These are phyloP conservation scores for Quercus tomentella DNA, from an alignment of 331 rosid genomes.

Conservation along the genomic window DNA sequence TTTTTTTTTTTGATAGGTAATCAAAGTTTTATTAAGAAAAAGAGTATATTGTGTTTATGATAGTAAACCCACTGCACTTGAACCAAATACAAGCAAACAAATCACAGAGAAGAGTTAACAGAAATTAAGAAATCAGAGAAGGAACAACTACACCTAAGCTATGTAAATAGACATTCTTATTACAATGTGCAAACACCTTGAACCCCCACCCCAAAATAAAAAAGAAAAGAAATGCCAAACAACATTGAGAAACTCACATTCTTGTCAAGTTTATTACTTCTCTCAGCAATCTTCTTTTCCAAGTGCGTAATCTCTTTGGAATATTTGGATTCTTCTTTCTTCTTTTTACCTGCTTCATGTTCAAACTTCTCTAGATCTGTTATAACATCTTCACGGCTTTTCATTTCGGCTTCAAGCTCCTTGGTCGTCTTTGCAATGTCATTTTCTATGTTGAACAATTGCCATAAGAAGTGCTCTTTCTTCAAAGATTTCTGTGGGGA, in stretches of 20 bases:
- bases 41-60: too few species aligned
- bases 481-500: constrained; percentile 69
- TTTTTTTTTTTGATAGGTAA: too few species aligned
- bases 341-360: constrained; percentile 63
- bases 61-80: too few species aligned
- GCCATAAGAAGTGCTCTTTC: constrained; percentile 82
- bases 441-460: constrained; percentile 64
- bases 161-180: too few species aligned
- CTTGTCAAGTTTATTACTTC: constrained; percentile 69
- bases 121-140: too few species aligned
- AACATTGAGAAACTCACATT: constrained; percentile 46
- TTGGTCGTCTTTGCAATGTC: constrained; percentile 52
- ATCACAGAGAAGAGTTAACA: too few species aligned
- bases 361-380: constrained; percentile 59
- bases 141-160: not conserved
- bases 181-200: too few species aligned
- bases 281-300: constrained; percentile 75
- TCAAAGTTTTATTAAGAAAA: too few species aligned
- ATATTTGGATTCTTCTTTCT: constrained; percentile 69
- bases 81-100: too few species aligned
- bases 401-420: constrained; percentile 68
- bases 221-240: not conserved
- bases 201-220: not conserved
- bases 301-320: constrained; percentile 57
- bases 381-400: constrained; percentile 54